These are phyloP conservation scores for Microdochium trichocladiopsis DNA, from an alignment of 2,329 filamentous ascomycete species.

Conservation along the genomic window DNA sequence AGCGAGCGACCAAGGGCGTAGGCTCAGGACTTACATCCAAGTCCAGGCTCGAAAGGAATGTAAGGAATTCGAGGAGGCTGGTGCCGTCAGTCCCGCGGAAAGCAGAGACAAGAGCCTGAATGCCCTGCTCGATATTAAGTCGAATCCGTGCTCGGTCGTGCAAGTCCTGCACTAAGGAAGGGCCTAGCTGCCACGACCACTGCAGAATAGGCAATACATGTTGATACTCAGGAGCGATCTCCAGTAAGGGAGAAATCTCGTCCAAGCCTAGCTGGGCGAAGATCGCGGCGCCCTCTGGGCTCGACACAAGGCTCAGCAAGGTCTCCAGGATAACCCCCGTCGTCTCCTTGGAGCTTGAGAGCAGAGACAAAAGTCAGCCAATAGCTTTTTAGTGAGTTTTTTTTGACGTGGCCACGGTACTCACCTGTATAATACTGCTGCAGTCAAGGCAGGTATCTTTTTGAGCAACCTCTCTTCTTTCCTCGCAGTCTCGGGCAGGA, in stretches of 20 bases:
- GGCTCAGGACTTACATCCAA: constrained; percentile 30
- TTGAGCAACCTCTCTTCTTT: constrained; percentile 38
- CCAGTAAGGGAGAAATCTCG: constrained; percentile 47
- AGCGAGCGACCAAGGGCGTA: too few relatives aligned
- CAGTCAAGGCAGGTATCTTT: constrained; percentile 46
- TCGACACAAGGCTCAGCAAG: constrained; percentile 47
- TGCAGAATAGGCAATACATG: constrained; percentile 48
- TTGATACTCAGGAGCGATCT: constrained; percentile 46
- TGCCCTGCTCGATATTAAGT: constrained; percentile 35
- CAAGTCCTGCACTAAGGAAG: constrained; percentile 22
- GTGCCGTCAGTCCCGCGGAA: constrained; percentile 55
- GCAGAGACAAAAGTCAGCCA: not conserved
- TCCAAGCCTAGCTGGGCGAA: constrained; percentile 34
- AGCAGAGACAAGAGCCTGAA: constrained; percentile 40
- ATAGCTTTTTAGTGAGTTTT: too few relatives aligned
- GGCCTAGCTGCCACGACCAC: constrained; percentile 48
- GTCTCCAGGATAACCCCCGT: constrained; percentile 47
- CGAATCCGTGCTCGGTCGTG: constrained; percentile 13
- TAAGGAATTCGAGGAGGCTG: constrained; percentile 51
- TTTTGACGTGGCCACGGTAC: too few relatives aligned
- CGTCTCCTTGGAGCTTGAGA: constrained; percentile 42
- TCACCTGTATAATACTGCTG: constrained; percentile 47
- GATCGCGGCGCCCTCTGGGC: constrained; percentile 38
- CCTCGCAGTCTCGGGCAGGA: constrained; percentile 43
- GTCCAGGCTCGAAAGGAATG: constrained; percentile 39